Base-by-base conservation (phyloP, 805 yeast species). In the Saccharomycopsis sp. region DNA sequence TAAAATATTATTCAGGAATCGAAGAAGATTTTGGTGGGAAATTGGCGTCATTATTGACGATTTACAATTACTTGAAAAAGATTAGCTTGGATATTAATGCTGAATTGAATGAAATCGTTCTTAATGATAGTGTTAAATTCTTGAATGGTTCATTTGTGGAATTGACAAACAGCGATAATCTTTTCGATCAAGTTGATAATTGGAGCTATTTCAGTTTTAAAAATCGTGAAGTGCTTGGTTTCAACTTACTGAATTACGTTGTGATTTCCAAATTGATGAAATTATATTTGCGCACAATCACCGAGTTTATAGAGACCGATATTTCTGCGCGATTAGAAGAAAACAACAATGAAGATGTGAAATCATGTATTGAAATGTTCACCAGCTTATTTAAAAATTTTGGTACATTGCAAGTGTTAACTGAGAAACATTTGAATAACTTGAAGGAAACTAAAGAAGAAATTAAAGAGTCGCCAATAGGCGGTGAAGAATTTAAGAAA, bases 171-270 rank as follows among this genome's bases (percentile, higher is more conserved):
- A n/a, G n/a, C n/a, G n/a, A n/a, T n/a, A n/a, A n/a, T n/a, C n/a
- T n/a, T n/a, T n/a, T n/a, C n/a, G n/a, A n/a, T n/a, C n/a, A n/a
- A n/a, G 11, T 31, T 20, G 35, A 31, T 14, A 20, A 31, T 6
- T 26, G 44, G 34, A 4, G 9, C 5, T 23, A 42, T 28, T 42
- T 42, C 19, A n/a, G 13, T 16, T 37, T 36, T 16, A 26, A 36
- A 28, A 35, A 42, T 16, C 6, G 5, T 5, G 26, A 20, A 8
- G 11, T 19, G 11, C 22, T n/a, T 16, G 11, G 24, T 16, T 13
- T 38, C 14, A 20, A 36, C 20, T 20, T 42, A 17, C 8, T 11
- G n/a, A 14, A 14, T 16, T 29, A 19, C 13, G 4, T 4, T 4
- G 36, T 28, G 4, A 13, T 14, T 11, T 13, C 21, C 14, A 37